Base-by-base conservation (phyloP, 2,329 filamentous ascomycete species). In the Nannizzia gypsea region DNA sequence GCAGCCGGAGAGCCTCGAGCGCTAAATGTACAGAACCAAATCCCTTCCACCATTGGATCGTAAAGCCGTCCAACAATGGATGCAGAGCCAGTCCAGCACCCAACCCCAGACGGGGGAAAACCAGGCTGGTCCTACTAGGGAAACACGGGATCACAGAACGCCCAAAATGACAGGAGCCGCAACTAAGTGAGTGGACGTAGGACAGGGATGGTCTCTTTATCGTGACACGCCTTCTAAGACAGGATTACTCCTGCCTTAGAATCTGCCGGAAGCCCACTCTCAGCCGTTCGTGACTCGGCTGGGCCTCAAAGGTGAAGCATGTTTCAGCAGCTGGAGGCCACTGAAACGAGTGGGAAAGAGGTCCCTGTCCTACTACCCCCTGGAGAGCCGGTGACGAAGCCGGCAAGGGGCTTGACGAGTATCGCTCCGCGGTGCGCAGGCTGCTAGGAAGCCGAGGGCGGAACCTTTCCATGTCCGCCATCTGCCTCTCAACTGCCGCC, bases 361-460 rank as follows among this genome's bases (percentile, higher is more conserved):
- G 38, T 48, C 38, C 56, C 56, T 34, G 38, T 34, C 40, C 56
- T 42, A 58, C 38, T 22, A 24, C 55, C 55, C 34, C 55, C 36
- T 44, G 50, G 50, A 34, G 34, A 17, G 28, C 34, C 55, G 55
- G 55, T 17, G 56, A 44, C 26, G 38, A 48, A 42, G 56, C 56
- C 34, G 44, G 54, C 60, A 40, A 15, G 22, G 61, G 56, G 34
- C 59, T 63, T 42, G 61, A 58, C 20, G 61, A 61, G 26, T 59
- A 59, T 26, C 61, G 61, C n/a, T 57, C 48, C 20, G 61, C 57
- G 42, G 52, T 57, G 42, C 57, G 61, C 44, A 63, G 56, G 3
- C 73, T 69, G 62, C 74, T 76, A 2, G 74, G 73, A 4, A 69
- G 72, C 61, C 73, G 74, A 0, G 76, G 75, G 52, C 73, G 74